These are phyloP conservation scores for Picea engelmannii DNA, from an alignment of 83 land plant genomes.

Conservation along the genomic window DNA sequence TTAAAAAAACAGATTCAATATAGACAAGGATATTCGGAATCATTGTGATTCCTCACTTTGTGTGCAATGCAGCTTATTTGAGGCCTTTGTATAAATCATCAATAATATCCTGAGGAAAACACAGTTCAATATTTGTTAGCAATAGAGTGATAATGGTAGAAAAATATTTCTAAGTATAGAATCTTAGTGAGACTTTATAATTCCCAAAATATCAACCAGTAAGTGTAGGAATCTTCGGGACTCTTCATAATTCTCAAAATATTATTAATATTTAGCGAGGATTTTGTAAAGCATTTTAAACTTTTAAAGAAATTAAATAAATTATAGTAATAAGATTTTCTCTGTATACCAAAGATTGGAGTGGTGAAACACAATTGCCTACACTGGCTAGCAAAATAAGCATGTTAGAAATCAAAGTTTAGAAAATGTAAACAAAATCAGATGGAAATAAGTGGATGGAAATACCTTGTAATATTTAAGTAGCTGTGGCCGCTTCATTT, in stretches of 20 bases:
- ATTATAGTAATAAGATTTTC: not conserved
- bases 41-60: too few relatives aligned
- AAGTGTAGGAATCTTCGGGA: not conserved
- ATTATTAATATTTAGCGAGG: not conserved
- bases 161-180: not conserved
- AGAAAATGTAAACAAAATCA: not conserved
- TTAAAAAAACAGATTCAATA: too few relatives aligned
- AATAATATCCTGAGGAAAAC: conserved; percentile 16
- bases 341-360: too few relatives aligned
- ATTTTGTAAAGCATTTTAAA: not conserved
- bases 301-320: not conserved
- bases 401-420: not conserved
- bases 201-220: too few relatives aligned
- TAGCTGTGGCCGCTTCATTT: conserved; percentile 90
- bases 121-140: conserved; percentile 6
- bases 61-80: conserved; percentile 6
- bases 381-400: not conserved
- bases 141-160: not conserved
- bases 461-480: conserved; percentile 76
- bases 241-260: not conserved
- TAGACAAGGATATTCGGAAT: too few relatives aligned
- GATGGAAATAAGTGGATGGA: not conserved
- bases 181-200: not conserved
- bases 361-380: too few relatives aligned
- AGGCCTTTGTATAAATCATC: conserved; percentile 16